Percentiles rank a stretch among this genome's conserved stretches.
Conservation (phyloP, 2,329 filamentous ascomycete species). For the Xylariaceae sp. region DNA sequence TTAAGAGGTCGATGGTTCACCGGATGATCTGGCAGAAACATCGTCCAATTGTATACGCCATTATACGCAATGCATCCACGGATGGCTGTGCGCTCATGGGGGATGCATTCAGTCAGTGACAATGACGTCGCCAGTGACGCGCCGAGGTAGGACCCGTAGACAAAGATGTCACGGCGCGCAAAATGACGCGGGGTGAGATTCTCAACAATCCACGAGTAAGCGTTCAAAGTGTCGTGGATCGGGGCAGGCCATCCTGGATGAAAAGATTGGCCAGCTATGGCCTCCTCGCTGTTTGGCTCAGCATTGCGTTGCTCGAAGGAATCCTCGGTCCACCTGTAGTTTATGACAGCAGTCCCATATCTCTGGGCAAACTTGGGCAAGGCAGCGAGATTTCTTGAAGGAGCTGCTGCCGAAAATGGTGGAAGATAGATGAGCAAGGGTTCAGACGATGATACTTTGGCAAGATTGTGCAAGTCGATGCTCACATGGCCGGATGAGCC, state of each 20-base stretch:
- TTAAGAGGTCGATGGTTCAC: slow-evolving; percentile 33
- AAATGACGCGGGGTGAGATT: slow-evolving; percentile 38
- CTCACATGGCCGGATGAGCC: slow-evolving; percentile 48
- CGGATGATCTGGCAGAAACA: slow-evolving; percentile 51
- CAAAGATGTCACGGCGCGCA: slow-evolving; percentile 39
- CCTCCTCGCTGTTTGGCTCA: neutral
- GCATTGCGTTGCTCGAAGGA: slow-evolving; percentile 14
- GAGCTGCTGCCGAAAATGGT: slow-evolving; percentile 35
- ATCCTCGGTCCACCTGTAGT: slow-evolving; percentile 53
- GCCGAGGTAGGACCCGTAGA: slow-evolving; percentile 57
- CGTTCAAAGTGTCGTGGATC: slow-evolving; percentile 52
- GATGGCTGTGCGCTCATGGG: slow-evolving; percentile 42
- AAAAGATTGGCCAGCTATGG: slow-evolving; percentile 7
- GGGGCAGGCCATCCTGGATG: slow-evolving; percentile 51
- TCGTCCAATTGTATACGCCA: slow-evolving; percentile 63
- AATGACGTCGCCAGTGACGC: slow-evolving; percentile 54
- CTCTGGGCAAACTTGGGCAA: slow-evolving; percentile 41
- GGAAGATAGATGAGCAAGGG: slow-evolving; percentile 56
- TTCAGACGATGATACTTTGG: slow-evolving; percentile 32
- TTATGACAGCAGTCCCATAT: slow-evolving; percentile 50
- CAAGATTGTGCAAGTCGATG: slow-evolving; percentile 53
- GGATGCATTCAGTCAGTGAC: slow-evolving; percentile 52
- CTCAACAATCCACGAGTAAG: slow-evolving; percentile 49
- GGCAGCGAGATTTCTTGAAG: slow-evolving; percentile 22
- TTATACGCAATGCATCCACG: slow-evolving; percentile 54